Conservation (phyloP, 106 monocot genomes). For the Triglochin maritima region DNA sequence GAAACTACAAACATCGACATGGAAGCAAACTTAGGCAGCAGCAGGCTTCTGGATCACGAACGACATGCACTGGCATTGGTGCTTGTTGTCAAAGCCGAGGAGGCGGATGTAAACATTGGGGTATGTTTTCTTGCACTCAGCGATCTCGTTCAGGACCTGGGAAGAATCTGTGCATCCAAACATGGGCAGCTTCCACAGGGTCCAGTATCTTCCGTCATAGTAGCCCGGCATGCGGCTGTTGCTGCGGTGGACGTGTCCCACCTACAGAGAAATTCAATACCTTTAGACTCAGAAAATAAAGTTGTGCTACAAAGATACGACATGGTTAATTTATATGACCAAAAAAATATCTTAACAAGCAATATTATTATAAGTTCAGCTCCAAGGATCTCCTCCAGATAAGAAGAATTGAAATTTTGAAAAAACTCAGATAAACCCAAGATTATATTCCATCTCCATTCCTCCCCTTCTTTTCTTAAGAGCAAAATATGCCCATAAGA, state of each 20-base stretch:
- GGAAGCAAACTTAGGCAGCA: not conserved
- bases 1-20: not conserved
- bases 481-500: too few species aligned
- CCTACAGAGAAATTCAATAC: constrained; percentile 22
- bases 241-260: constrained; percentile 39
- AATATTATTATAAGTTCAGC: too few species aligned
- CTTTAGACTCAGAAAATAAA: too few species aligned
- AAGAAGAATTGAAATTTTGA: too few species aligned
- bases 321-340: too few species aligned
- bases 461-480: too few species aligned
- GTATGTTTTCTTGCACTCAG: constrained; percentile 61
- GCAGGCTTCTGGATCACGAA: constrained; percentile 64
- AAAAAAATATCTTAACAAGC: too few species aligned
- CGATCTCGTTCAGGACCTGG: constrained; percentile 42
- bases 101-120: constrained; percentile 67
- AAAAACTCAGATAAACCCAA: too few species aligned
- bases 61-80: constrained; percentile 75
- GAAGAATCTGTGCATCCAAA: constrained; percentile 64
- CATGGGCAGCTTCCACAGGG: constrained; percentile 85
- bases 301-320: too few species aligned
- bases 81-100: constrained; percentile 51
- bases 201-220: constrained; percentile 86
- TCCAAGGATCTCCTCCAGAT: too few species aligned
- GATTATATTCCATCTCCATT: too few species aligned
- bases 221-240: constrained; percentile 73